Conservation (phyloP, 2,329 filamentous ascomycete species). For the Ophiostoma himal-ulmi region DNA sequence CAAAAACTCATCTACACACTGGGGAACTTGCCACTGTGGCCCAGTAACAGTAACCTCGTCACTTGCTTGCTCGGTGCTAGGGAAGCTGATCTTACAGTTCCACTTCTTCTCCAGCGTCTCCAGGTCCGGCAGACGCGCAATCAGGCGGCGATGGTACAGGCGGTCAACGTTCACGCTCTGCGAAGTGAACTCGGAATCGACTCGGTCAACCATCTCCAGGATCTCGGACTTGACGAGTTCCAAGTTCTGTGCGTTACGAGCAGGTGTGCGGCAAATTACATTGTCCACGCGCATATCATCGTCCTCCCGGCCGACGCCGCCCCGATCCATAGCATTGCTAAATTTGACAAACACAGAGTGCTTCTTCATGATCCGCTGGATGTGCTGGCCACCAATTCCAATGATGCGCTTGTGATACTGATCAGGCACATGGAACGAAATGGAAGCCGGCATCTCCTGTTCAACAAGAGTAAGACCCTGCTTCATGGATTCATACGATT, state of each 20-base stretch:
- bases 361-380: slow-evolving; percentile 99
- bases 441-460: slow-evolving; percentile 98
- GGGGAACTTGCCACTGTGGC: slow-evolving; percentile 95
- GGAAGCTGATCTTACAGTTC: slow-evolving; percentile 99
- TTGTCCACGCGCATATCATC: slow-evolving; percentile 99
- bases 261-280: slow-evolving; percentile 95
- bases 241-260: slow-evolving; percentile 91
- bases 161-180: slow-evolving; percentile 92
- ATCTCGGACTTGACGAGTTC: slow-evolving; percentile 98
- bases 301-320: slow-evolving; percentile 84
- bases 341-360: slow-evolving; percentile 99
- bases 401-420: slow-evolving; percentile 99
- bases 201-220: slow-evolving; percentile 97
- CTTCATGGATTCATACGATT: slow-evolving; percentile 89
- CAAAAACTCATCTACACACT: slow-evolving; percentile 92
- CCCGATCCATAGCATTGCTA: slow-evolving; percentile 97
- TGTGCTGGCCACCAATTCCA: slow-evolving; percentile 95
- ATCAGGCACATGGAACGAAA: slow-evolving; percentile 97
- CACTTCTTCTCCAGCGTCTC: slow-evolving; percentile 97
- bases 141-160: slow-evolving; percentile 88
- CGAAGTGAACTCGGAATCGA: slow-evolving; percentile 92
- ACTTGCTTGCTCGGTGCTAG: slow-evolving; percentile 93
- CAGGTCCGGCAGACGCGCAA: slow-evolving; percentile 80
- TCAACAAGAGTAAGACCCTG: slow-evolving; percentile 88
- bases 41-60: slow-evolving; percentile 94